Conservation (phyloP, 495 filamentous ascomycete species). For the Halenospora varia region DNA sequence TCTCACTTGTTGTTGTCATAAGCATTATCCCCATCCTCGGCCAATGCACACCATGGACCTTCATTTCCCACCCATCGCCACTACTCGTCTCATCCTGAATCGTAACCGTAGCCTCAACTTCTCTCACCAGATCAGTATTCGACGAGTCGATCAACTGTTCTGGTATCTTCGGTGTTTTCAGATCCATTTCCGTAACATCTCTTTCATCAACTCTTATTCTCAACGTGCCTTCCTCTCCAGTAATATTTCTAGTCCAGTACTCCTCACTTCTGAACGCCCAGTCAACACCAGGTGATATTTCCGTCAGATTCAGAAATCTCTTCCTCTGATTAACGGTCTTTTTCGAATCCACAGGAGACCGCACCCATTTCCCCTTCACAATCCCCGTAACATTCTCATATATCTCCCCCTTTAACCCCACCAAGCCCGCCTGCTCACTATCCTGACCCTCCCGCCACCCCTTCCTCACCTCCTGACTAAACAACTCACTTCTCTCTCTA, state of each 20-base stretch:
- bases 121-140: constrained; percentile 38
- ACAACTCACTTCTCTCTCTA: constrained; percentile 48
- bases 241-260: constrained; percentile 65
- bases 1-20: constrained; percentile 84
- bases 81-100: constrained; percentile 64
- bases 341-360: constrained; percentile 40
- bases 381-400: constrained; percentile 83
- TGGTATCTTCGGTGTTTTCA: constrained; percentile 15
- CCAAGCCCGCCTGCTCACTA: constrained; percentile 1
- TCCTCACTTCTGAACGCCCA: constrained; percentile 27
- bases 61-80: constrained; percentile 69
- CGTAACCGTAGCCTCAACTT: constrained; percentile 61
- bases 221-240: constrained; percentile 53
- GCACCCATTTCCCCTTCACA: constrained; percentile 72
- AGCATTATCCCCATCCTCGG: constrained; percentile 69
- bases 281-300: constrained; percentile 41
- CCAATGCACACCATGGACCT: constrained; percentile 80
- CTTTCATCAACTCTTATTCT: constrained; percentile 48
- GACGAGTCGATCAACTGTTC: background rate
- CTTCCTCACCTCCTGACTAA: constrained; percentile 25
- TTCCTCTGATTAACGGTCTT: constrained; percentile 11
- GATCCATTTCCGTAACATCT: constrained; percentile 40
- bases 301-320: constrained; percentile 35
- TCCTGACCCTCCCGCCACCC: constrained; percentile 1
- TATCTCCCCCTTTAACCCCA: constrained; percentile 12